Evolutionary conservation across 495 filamentous ascomycete species (phyloP).

Genomic region (Trichoderma asperelloides): DNA sequence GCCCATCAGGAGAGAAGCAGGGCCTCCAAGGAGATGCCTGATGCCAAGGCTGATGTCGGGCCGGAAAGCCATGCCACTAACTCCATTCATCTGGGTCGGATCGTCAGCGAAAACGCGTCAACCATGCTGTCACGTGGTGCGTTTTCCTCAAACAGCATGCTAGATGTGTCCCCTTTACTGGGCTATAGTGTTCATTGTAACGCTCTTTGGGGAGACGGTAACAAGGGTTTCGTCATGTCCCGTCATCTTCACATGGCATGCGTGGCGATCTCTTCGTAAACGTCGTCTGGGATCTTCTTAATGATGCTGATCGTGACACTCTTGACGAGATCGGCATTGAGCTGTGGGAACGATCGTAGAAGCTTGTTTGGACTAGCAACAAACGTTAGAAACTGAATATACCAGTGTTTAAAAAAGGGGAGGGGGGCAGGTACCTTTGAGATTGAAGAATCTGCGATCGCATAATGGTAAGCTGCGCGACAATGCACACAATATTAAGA

Average conservation of each 20-base stretch:
- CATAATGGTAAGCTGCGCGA: constrained; percentile 88
- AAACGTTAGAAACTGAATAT: constrained; percentile 7
- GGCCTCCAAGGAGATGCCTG: not conserved
- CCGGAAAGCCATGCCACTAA: not conserved
- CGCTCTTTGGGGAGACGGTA: not conserved
- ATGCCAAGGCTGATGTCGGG: not conserved
- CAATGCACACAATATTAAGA: constrained; percentile 92
- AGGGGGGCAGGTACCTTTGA: constrained; percentile 55
- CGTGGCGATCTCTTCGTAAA: constrained; percentile 79
- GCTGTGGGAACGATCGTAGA: constrained; percentile 76
- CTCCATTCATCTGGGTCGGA: not conserved
- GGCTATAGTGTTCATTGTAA: too few species aligned
- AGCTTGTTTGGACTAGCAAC: constrained; percentile 74
- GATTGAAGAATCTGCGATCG: constrained; percentile 72
- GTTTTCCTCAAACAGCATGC: too few species aligned
- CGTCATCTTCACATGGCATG: constrained; percentile 59
- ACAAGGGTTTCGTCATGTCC: not conserved
- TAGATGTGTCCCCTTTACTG: too few species aligned
- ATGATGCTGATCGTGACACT: constrained; percentile 69
- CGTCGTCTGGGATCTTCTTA: constrained; percentile 73
- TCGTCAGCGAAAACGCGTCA: not conserved
- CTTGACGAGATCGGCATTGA: constrained; percentile 76
- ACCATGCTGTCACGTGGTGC: not conserved
- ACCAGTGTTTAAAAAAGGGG: not conserved
- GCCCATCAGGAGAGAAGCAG: not conserved